Percentiles rank a stretch among this genome's conserved stretches.
Conservation (phyloP, 768 basidiomycete genomes). For the Cystofilobasidium capitatum region DNA sequence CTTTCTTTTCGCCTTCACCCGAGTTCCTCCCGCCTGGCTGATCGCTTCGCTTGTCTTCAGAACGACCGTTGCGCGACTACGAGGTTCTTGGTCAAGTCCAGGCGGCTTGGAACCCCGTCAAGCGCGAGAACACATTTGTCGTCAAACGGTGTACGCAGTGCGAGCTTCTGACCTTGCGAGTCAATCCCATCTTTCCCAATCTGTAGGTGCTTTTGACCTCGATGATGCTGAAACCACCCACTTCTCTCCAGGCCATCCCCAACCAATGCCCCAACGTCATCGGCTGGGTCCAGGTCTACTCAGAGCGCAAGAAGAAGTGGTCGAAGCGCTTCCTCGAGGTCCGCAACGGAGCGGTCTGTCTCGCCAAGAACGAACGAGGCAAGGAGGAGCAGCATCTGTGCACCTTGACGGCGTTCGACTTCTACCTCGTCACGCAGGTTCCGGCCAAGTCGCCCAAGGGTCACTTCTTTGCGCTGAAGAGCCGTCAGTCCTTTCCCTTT, state of each 20-base stretch:
- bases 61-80: conserved; percentile 79
- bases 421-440: conserved; percentile 63
- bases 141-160: conserved; percentile 65
- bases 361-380: conserved; percentile 79
- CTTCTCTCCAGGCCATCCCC: conserved; percentile 49
- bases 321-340: conserved; percentile 81
- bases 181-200: conserved; percentile 26
- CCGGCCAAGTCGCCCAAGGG: conserved; percentile 56
- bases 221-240: conserved; percentile 29
- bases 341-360: conserved; percentile 71
- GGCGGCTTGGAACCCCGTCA: conserved; percentile 79
- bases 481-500: conserved; percentile 71
- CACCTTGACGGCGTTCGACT: conserved; percentile 79
- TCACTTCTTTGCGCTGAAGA: conserved; percentile 41
- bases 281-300: conserved; percentile 61
- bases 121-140: conserved; percentile 67
- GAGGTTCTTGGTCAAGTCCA: conserved; percentile 71
- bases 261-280: conserved; percentile 40
- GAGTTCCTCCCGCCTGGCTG: conserved; percentile 2
- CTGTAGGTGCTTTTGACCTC: not conserved
- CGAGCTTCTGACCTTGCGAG: conserved; percentile 42
- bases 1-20: not conserved
- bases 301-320: conserved; percentile 85
- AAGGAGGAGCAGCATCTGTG: conserved; percentile 77
- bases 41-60: conserved; percentile 42